Conservation (phyloP, 1,284 basidiomycete genomes). For the Trichosporon sp. region DNA sequence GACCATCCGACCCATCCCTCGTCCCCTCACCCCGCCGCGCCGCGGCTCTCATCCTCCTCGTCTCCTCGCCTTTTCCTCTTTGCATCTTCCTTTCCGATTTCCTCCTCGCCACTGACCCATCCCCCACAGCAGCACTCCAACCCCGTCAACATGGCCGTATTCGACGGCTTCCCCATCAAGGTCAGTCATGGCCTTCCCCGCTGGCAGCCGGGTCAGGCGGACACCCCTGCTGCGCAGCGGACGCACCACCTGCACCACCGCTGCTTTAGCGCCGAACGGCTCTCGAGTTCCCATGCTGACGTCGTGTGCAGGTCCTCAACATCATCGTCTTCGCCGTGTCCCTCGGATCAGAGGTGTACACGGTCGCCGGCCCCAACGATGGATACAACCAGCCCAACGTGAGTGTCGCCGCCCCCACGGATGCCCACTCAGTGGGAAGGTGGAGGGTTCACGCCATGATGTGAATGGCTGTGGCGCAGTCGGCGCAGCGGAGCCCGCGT, state of each 20-base stretch:
- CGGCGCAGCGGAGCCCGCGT: not conserved
- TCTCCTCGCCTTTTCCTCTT: constrained; percentile 1
- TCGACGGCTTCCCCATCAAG: constrained; percentile 72
- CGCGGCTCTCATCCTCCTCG: constrained; percentile 3
- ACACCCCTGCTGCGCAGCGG: not conserved
- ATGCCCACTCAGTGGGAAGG: not conserved
- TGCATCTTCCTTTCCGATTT: constrained; percentile 1
- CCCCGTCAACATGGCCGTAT: constrained; percentile 28
- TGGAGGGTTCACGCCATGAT: constrained; percentile 32
- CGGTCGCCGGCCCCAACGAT: constrained; percentile 65
- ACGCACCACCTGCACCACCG: not conserved
- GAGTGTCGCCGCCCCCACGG: not conserved
- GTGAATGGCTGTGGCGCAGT: not conserved
- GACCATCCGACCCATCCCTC: not conserved
- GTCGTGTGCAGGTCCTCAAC: constrained; percentile 60
- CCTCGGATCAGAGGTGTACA: constrained; percentile 54
- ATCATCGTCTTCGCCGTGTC: constrained; percentile 47
- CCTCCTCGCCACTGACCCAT: not conserved
- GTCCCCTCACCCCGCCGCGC: not conserved
- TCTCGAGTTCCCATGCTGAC: not conserved
- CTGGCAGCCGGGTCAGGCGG: not conserved
- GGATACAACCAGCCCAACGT: constrained; percentile 48
- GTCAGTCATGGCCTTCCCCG: constrained; percentile 44
- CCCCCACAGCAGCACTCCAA: not conserved
- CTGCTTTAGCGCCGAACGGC: not conserved